Evolutionary conservation across 495 filamentous ascomycete genomes (phyloP).

Genomic region (Diplogelasinospora grovesii): DNA sequence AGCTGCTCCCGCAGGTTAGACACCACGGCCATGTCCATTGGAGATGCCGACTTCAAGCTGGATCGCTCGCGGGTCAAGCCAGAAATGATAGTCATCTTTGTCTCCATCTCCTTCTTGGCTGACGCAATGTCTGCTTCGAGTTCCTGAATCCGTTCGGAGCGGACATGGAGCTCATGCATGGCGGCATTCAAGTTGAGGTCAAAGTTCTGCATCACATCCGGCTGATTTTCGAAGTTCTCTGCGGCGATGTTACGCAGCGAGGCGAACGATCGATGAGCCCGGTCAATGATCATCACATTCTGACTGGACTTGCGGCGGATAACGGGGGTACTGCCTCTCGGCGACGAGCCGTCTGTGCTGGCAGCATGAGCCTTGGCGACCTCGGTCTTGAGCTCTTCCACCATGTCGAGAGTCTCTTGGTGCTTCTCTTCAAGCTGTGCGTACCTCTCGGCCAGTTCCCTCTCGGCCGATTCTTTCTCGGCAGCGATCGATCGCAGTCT

Average conservation of each 20-base stretch:
- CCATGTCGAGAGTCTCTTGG: slow-evolving; percentile 69
- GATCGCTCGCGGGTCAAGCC: slow-evolving; percentile 88
- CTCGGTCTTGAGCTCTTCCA: slow-evolving; percentile 85
- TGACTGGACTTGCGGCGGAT: slow-evolving; percentile 93
- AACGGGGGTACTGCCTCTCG: slow-evolving; percentile 56
- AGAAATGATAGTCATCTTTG: slow-evolving; percentile 88
- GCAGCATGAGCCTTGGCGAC: slow-evolving; percentile 65
- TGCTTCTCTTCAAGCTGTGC: slow-evolving; percentile 74
- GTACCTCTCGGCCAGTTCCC: slow-evolving; percentile 67
- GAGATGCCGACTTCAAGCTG: slow-evolving; percentile 69
- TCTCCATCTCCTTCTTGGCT: slow-evolving; percentile 92
- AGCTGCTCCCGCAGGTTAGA: slow-evolving; percentile 80
- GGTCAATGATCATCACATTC: slow-evolving; percentile 81
- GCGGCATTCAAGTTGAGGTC: slow-evolving; percentile 85
- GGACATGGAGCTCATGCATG: slow-evolving; percentile 83
- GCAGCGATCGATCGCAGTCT: slow-evolving; percentile 58
- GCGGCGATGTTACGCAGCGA: slow-evolving; percentile 79
- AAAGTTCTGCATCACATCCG: slow-evolving; percentile 85
- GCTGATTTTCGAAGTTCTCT: slow-evolving; percentile 75
- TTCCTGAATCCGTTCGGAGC: slow-evolving; percentile 82
- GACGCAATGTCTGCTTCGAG: slow-evolving; percentile 78
- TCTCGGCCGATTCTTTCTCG: slow-evolving; percentile 71
- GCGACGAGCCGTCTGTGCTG: slow-evolving; percentile 51
- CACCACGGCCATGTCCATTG: slow-evolving; percentile 91
- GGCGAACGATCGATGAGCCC: slow-evolving; percentile 86